Evolutionary conservation across 2,329 filamentous ascomycete species (phyloP).

Genomic region (Neocucurbitaria cava): DNA sequence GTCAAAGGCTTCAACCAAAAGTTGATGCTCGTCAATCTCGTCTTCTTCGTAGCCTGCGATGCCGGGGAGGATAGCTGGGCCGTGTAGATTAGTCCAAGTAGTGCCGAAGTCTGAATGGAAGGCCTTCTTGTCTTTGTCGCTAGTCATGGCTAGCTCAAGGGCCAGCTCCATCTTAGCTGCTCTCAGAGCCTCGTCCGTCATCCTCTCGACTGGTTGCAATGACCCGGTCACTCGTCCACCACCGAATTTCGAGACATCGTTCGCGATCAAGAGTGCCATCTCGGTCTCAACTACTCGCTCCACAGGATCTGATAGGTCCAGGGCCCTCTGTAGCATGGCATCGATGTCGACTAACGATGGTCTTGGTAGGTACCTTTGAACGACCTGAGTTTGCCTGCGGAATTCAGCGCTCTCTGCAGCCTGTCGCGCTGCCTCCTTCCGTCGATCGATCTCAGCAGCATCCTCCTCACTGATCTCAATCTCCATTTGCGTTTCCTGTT

Average conservation of each 20-base stretch:
- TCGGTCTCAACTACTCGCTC: slow-evolving; percentile 76
- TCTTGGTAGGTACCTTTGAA: slow-evolving; percentile 82
- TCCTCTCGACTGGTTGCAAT: slow-evolving; percentile 64
- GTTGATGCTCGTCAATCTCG: slow-evolving; percentile 71
- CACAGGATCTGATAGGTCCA: slow-evolving; percentile 67
- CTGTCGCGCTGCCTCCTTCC: slow-evolving; percentile 67
- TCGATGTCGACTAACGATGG: slow-evolving; percentile 76
- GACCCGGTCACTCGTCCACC: slow-evolving; percentile 70
- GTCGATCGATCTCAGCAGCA: slow-evolving; percentile 76
- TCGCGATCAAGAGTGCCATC: slow-evolving; percentile 77
- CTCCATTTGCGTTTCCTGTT: slow-evolving; percentile 67
- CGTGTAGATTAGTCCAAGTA: slow-evolving; percentile 60
- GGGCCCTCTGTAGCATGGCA: slow-evolving; percentile 69
- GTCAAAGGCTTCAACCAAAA: slow-evolving; percentile 76
- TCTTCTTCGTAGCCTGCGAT: slow-evolving; percentile 81
- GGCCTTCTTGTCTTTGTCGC: slow-evolving; percentile 58
- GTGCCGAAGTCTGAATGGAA: slow-evolving; percentile 53
- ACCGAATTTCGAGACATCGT: slow-evolving; percentile 80
- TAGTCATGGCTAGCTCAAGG: slow-evolving; percentile 65
- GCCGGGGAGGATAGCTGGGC: slow-evolving; percentile 68
- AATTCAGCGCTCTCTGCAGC: slow-evolving; percentile 74
- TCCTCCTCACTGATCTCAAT: slow-evolving; percentile 68
- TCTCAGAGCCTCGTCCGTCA: slow-evolving; percentile 75
- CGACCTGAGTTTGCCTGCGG: slow-evolving; percentile 85
- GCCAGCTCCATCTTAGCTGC: slow-evolving; percentile 79